A percentile compares a stretch with the other conserved stretches of the same genome.
Conservation (phyloP, 2,329 filamentous ascomycete genomes). For the Diaporthe sp. region DNA sequence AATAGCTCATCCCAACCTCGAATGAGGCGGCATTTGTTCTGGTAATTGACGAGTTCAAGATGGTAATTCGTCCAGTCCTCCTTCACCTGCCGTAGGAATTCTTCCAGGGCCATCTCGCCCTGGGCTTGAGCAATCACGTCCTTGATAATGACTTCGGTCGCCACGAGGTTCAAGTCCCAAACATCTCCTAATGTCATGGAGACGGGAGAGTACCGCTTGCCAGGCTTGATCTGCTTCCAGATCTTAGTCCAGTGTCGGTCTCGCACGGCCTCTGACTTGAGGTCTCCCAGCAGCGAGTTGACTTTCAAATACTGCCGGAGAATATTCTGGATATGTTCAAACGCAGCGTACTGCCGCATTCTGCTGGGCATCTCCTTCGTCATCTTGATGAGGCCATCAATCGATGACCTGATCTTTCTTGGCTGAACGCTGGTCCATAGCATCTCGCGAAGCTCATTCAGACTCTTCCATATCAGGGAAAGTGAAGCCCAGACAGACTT, state of each 20-base stretch:
- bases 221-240: slow-evolving; percentile 93
- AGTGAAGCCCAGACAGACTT: slow-evolving; percentile 98
- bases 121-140: slow-evolving; percentile 96
- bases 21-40: slow-evolving; percentile 97
- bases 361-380: slow-evolving; percentile 99
- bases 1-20: slow-evolving; percentile 98
- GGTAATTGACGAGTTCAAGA: slow-evolving; percentile 94
- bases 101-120: slow-evolving; percentile 97
- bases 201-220: slow-evolving; percentile 92
- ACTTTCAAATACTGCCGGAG: slow-evolving; percentile 91
- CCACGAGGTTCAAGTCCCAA: slow-evolving; percentile 93
- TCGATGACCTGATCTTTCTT: slow-evolving; percentile 87
- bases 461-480: slow-evolving; percentile 94
- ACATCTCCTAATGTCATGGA: slow-evolving; percentile 98
- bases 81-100: slow-evolving; percentile 95
- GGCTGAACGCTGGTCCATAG: slow-evolving; percentile 97
- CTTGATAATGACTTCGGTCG: slow-evolving; percentile 88
- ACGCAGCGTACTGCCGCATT: slow-evolving; percentile 99
- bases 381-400: slow-evolving; percentile 95
- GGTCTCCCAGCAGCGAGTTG: slow-evolving; percentile 86
- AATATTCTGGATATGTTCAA: slow-evolving; percentile 95
- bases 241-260: slow-evolving; percentile 98
- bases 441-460: slow-evolving; percentile 92
- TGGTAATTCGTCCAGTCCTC: slow-evolving; percentile 98
- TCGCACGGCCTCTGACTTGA: slow-evolving; percentile 96